Conservation (phyloP, 2,329 filamentous ascomycete species). For the Colletotrichum melonis region DNA sequence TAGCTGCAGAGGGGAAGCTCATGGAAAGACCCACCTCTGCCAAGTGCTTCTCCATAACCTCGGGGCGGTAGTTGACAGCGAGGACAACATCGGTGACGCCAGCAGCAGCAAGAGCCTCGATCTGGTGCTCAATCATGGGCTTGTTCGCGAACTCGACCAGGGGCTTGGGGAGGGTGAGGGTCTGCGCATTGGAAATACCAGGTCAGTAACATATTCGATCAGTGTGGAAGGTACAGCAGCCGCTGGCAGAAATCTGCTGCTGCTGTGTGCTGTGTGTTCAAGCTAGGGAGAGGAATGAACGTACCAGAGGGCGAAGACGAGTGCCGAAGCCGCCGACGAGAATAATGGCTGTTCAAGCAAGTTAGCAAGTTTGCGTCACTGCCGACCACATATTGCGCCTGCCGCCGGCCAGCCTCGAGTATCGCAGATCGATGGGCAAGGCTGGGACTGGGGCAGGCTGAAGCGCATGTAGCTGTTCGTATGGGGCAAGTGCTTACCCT, state of each 20-base stretch:
- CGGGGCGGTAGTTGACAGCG: conserved; percentile 97
- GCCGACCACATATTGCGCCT: background rate
- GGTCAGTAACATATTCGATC: conserved; percentile 37
- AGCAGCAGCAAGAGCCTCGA: conserved; percentile 91
- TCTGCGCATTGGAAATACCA: conserved; percentile 62
- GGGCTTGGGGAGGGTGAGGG: conserved; percentile 95
- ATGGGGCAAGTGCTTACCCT: conserved; percentile 21
- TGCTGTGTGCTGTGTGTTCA: conserved; percentile 2
- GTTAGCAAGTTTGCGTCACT: conserved; percentile 22
- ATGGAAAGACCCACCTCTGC: conserved; percentile 76
- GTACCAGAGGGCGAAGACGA: conserved; percentile 93
- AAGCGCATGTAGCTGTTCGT: background rate
- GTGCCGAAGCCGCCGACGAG: conserved; percentile 99
- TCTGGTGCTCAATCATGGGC: conserved; percentile 99
- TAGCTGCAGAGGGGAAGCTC: background rate
- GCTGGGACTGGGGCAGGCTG: background rate
- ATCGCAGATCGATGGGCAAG: background rate
- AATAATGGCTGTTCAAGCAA: conserved; percentile 80
- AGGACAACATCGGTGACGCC: conserved; percentile 98
- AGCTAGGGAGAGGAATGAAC: conserved; percentile 45
- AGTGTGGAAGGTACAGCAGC: background rate
- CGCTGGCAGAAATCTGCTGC: background rate
- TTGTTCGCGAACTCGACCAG: conserved; percentile 99
- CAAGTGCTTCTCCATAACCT: conserved; percentile 95
- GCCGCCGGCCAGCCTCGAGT: background rate